Base-by-base conservation (phyloP, 768 basidiomycete genomes). In the Collybia mongolica region DNA sequence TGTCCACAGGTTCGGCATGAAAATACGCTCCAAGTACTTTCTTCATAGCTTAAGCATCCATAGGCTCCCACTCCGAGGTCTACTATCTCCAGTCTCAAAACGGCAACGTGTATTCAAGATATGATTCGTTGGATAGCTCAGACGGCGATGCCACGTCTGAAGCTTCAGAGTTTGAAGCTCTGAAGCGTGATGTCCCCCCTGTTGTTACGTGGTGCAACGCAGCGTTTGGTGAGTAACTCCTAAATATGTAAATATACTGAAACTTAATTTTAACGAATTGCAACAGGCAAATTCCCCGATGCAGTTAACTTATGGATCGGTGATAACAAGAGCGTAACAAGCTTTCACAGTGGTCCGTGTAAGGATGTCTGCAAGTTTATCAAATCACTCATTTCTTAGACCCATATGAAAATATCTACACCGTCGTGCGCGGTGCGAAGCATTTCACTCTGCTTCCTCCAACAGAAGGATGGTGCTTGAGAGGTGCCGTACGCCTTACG, bases 221-320 rank as follows among this genome's bases (percentile, higher is more conserved):
- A 56, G 90, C 89, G 6, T 70, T 93, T 26, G 90, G 92, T 93
- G 59, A 37, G 77, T 67, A 8, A 9, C 24, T 18, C 17, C 17
- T 48, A 19, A 43, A 6, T 39, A 28, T 35, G 20, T 17, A 1
- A 32, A 18, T 39, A 20, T 20, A 26, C 28, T 6, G n/a, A 18
- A 2, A 35, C 44, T 37, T 38, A 52, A 9, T 28, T 50, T 18
- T n/a, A n/a, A n/a, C n/a, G 18, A 39, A 19, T 38, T 36, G 12
- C 22, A 53, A 39, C 48, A 86, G 88, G 78, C 32, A 74, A 69
- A 55, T 56, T 70, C 15, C 91, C 94, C 0, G 95, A 98, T 60
- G 94, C 93, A 5, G 92, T 93, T 2, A 97, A 97, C 62, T 61
- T 98, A 17, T 98, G 94, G 93, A 90, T 97, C 29, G 94, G 95